Base-by-base conservation (phyloP, 129 eudicot species). In the Helianthus annuus region DNA sequence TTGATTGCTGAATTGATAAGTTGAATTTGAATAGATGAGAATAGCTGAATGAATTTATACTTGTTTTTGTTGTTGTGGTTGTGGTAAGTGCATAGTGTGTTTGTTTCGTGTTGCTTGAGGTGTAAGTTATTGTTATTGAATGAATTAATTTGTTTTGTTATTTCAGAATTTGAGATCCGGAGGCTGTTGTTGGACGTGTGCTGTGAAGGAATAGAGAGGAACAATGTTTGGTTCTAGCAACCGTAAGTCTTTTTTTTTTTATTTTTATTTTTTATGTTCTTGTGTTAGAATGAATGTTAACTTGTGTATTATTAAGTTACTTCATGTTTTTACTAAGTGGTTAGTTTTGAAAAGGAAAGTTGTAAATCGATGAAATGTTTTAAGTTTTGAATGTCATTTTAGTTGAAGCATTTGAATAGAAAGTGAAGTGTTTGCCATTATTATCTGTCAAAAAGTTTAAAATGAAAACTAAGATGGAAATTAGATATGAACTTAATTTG, bases 221-320 rank as follows among this genome's bases (percentile, higher is more conserved):
- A 70, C 59, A 22, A 69, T 77, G 81, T 76, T 68, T 32, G 52
- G 62, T 46, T 45, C 68, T 45, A 76, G 80, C 73, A 76, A 44
- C 80, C 51, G 80, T 76, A 76, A 76, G 80, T 48, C 45, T 32
- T 12, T 19, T 19, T 19, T 19, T 19, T 19, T 19, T 19, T 19
- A 19, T 19, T 19, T 19, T n/a, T n/a, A n/a, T n/a, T n/a, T 19
- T 29, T 68, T 32, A 5, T 16, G 10, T 42, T 42, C 0, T 42
- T 42, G 11, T 13, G 10, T 42, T 3, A 48, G 63, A 9, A 16
- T 48, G 60, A 15, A 27, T 22, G 22, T 19, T 19, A 19, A 19
- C 22, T 19, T 32, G 36, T 1, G 36, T 2, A 32, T 32, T 27
- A 3, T 32, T 32, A 29, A 59, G 29, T 16, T 24, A 52, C 54